Base-by-base conservation (phyloP, 1,139 yeast genomes). In the Suhomyces chickasaworum region DNA sequence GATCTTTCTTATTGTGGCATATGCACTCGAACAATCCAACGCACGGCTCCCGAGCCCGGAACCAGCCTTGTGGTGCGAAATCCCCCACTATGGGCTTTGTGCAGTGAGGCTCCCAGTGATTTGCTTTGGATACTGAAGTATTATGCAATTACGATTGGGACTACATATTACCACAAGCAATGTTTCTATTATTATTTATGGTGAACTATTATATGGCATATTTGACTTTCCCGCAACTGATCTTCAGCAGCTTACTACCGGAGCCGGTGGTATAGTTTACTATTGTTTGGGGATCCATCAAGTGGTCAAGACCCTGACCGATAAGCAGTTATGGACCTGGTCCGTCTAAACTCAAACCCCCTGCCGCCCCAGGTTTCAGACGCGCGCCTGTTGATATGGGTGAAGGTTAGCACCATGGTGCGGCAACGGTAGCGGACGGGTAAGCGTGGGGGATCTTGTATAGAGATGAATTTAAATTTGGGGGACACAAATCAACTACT, bases 141-240 rank as follows among this genome's bases (percentile, higher is more conserved):
- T 45, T 45, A 35, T 45, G 41, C 48, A 45, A 45, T 32, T 39
- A 45, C 45, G 45, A 39, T 16, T 17, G 13, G 13, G 32, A 5
- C 9, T 18, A 39, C 40, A 35, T 34, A 39, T 18, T 37, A 22
- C 34, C 23, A 25, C 15, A 32, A 23, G 17, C 10, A 17, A 17
- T 20, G 27, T 20, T 39, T 43, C 41, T 44, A 44, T 39, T 44
- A 43, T 44, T 44, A 39, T 39, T 36, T 39, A 37, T 13, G 15
- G 31, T 37, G 41, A 42, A 37, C 45, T 42, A 42, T 42, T 42
- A 37, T 42, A 17, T 33, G 32, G 32, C 18, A 29, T 29, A 13
- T 29, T 29, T 13, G 17, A 29, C 17, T 29, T 15, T 17, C 17
- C 9, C 13, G 13, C 6, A 8, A 25, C 29, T 10, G 29, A 25